phyloP scores from a whole-genome alignment of 2,329 filamentous ascomycete genomes.

The Ceratocystis colombiana region DNA sequence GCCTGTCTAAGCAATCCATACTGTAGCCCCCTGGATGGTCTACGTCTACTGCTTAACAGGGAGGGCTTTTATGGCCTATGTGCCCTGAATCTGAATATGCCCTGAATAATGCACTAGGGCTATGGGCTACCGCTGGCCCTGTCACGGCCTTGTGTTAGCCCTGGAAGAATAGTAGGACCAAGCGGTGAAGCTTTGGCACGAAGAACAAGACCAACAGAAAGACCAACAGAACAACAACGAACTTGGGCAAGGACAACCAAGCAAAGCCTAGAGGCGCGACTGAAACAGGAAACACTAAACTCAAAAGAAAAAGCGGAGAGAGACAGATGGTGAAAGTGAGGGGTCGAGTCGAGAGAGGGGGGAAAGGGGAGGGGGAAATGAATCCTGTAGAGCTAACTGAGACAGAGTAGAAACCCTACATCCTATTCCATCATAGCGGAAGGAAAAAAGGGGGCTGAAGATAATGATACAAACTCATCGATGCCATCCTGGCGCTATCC shows the following conservation, averaged over 20 bases:
- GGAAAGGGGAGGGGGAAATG: not conserved
- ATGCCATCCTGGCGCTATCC: not conserved
- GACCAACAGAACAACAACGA: not conserved
- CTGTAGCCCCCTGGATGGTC: not conserved
- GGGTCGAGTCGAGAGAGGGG: no score
- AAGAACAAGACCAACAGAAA: not conserved
- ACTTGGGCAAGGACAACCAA: not conserved
- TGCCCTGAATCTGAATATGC: not conserved
- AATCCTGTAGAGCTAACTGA: constrained; percentile 9
- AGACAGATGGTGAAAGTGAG: not conserved
- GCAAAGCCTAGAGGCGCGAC: not conserved
- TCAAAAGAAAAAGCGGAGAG: not conserved
- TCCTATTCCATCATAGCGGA: not conserved
- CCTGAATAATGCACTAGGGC: not conserved
- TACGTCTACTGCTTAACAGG: not conserved
- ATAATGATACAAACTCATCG: no score
- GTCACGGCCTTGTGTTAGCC: not conserved
- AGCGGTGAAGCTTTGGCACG: constrained; percentile 11
- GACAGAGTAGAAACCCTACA: not conserved
- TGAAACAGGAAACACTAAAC: constrained; percentile 4
- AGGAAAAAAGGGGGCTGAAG: constrained; percentile 4
- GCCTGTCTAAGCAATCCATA: no score
- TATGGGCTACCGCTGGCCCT: constrained; percentile 2
- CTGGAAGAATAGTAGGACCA: constrained; percentile 6
- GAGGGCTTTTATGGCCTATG: not conserved